phyloP scores from a whole-genome alignment of 305 asterid genomes.

The Plantago coronopus region DNA sequence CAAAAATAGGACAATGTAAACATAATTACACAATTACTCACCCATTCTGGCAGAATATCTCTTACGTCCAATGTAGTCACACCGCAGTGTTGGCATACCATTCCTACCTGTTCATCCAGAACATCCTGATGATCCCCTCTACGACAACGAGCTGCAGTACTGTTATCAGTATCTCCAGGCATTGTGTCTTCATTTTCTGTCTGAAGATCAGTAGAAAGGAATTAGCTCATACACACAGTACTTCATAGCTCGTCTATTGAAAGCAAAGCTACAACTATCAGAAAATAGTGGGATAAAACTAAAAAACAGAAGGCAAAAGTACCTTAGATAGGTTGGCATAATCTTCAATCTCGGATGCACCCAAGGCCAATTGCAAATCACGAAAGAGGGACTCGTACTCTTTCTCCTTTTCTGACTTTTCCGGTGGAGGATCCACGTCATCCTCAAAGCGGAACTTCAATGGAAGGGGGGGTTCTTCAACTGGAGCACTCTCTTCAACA shows the following conservation, averaged over 20 bases:
- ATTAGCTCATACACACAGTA: neutral
- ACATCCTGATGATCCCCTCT: constrained; percentile 47
- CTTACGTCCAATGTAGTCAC: constrained; percentile 47
- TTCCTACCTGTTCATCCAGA: constrained; percentile 66
- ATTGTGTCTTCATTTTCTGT: constrained; percentile 20
- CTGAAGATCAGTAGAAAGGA: constrained; percentile 27
- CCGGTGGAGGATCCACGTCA: constrained; percentile 26
- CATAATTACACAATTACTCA: constrained; percentile 27
- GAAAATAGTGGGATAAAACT: neutral
- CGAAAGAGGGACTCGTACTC: constrained; percentile 34
- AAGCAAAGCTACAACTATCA: neutral
- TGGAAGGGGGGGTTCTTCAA: constrained; percentile 29
- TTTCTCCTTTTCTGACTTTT: constrained; percentile 39
- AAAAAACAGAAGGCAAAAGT: neutral
- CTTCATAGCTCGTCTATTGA: too few relatives aligned
- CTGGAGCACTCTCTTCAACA: constrained; percentile 17
- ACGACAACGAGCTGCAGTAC: constrained; percentile 37
- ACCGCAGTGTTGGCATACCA: constrained; percentile 45
- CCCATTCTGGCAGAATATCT: constrained; percentile 59
- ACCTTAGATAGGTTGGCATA: constrained; percentile 21
- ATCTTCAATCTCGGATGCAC: constrained; percentile 27
- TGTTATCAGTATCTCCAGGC: constrained; percentile 19
- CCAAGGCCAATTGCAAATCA: constrained; percentile 33
- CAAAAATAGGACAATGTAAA: neutral
- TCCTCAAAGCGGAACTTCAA: constrained; percentile 47